These are phyloP conservation scores for Zalaria obscura DNA, from an alignment of 2,329 filamentous ascomycete species.

Conservation along the genomic window DNA sequence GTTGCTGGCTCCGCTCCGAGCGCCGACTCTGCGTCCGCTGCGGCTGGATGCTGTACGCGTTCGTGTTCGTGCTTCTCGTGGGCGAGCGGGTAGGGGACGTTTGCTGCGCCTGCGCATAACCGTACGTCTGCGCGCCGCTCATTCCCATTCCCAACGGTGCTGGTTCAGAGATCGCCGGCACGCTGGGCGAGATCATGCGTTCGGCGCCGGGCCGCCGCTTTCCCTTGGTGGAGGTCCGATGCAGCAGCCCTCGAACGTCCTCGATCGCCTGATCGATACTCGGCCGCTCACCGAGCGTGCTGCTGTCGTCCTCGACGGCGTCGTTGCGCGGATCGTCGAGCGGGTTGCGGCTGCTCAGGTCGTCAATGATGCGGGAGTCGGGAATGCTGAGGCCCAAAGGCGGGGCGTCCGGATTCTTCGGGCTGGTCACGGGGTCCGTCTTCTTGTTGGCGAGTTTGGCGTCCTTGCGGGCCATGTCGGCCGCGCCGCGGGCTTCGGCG, in stretches of 20 bases:
- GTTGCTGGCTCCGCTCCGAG: too few relatives aligned
- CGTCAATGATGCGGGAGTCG: conserved; percentile 27
- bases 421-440: conserved; percentile 3
- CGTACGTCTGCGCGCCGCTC: too few relatives aligned
- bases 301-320: conserved; percentile 22
- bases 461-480: conserved; percentile 30
- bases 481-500: conserved; percentile 41
- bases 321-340: conserved; percentile 29
- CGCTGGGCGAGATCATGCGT: conserved; percentile 2
- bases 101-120: too few relatives aligned
- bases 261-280: conserved; percentile 30
- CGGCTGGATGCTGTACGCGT: too few relatives aligned
- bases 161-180: conserved; percentile 4
- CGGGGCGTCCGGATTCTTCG: conserved; percentile 14
- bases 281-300: conserved; percentile 21
- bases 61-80: too few relatives aligned
- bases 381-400: conserved; percentile 15
- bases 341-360: conserved; percentile 29
- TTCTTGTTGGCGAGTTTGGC: conserved; percentile 39
- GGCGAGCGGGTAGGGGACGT: too few relatives aligned
- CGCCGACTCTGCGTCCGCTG: too few relatives aligned
- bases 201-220: conserved; percentile 21
- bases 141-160: too few relatives aligned
- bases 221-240: conserved; percentile 29
- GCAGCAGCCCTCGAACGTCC: conserved; percentile 30